Percentiles rank a stretch among this genome's conserved stretches.
Conservation (phyloP, 176 grass and related monocot genomes). For the Oropetium thomaeum region DNA sequence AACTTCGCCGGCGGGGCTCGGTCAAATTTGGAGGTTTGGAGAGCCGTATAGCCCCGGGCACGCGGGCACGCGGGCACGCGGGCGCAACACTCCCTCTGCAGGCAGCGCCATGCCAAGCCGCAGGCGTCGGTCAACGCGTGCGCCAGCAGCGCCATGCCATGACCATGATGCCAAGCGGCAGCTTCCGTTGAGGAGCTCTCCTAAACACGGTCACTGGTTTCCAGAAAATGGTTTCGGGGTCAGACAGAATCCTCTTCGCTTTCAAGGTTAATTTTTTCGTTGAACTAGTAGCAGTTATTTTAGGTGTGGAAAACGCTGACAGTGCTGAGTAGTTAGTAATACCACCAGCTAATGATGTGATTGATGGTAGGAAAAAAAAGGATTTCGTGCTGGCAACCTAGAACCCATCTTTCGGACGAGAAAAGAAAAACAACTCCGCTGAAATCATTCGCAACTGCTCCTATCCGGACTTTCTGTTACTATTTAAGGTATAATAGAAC, state of each 20-base stretch:
- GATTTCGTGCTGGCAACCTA: not conserved
- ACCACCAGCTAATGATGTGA: not conserved
- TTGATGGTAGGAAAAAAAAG: not conserved
- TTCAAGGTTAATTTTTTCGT: not conserved
- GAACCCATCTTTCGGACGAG: not conserved
- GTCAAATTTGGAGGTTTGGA: constrained; percentile 24
- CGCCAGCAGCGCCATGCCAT: too few species aligned
- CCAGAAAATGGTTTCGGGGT: not conserved
- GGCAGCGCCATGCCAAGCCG: not conserved
- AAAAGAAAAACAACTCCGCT: not conserved
- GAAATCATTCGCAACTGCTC: not conserved
- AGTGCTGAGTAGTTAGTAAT: not conserved
- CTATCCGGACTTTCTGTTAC: not conserved
- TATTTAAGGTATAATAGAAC: too few species aligned
- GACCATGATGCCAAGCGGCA: too few species aligned
- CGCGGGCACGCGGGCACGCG: too few species aligned
- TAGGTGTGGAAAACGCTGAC: not conserved
- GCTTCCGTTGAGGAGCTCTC: too few species aligned
- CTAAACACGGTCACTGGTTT: too few species aligned
- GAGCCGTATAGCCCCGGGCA: not conserved
- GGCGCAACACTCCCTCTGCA: not conserved
- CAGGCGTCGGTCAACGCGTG: constrained; percentile 25
- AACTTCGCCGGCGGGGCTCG: not conserved
- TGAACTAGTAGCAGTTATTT: not conserved
- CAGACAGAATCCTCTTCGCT: not conserved